Evolutionary conservation across 257 asterid genomes (phyloP).

Genomic region (Eustoma russellianum): DNA sequence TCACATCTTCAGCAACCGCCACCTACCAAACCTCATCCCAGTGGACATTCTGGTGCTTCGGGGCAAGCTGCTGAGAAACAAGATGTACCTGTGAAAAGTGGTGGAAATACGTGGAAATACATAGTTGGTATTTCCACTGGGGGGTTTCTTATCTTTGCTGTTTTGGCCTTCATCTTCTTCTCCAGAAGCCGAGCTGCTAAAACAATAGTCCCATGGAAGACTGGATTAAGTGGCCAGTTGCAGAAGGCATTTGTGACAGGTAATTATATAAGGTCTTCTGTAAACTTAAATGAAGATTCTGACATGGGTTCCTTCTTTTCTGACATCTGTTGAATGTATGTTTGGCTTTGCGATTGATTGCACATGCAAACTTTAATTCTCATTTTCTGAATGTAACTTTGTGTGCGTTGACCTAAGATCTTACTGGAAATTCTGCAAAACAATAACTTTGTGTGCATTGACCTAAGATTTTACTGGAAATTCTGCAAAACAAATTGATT

Average conservation of each 20-base stretch:
- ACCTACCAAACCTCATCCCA: slow-evolving; percentile 13
- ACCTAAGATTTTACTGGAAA: no score
- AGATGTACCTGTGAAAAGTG: slow-evolving; percentile 4
- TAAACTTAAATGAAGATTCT: not conserved
- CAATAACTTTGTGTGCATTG: no score
- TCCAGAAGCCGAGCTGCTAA: slow-evolving; percentile 58
- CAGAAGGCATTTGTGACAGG: slow-evolving; percentile 93
- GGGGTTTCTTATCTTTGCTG: slow-evolving; percentile 28
- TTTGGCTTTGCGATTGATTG: no score
- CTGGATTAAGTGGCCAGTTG: slow-evolving; percentile 90
- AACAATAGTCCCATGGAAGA: slow-evolving; percentile 75
- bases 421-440: no score
- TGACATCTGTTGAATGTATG: no score
- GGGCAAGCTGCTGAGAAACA: slow-evolving; percentile 1
- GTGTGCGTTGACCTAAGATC: no score
- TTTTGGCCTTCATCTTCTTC: slow-evolving; percentile 21
- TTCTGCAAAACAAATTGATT: no score
- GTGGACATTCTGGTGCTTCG: slow-evolving; percentile 7
- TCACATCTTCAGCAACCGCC: slow-evolving; percentile 17
- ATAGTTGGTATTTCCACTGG: slow-evolving; percentile 31
- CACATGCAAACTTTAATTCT: no score
- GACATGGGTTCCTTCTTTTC: not conserved
- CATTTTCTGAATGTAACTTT: no score
- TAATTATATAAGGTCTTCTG: slow-evolving; percentile 6
- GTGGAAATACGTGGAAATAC: slow-evolving; percentile 34